Evolutionary conservation across 805 yeast species (phyloP).

Genomic region (Spathaspora girioi): DNA sequence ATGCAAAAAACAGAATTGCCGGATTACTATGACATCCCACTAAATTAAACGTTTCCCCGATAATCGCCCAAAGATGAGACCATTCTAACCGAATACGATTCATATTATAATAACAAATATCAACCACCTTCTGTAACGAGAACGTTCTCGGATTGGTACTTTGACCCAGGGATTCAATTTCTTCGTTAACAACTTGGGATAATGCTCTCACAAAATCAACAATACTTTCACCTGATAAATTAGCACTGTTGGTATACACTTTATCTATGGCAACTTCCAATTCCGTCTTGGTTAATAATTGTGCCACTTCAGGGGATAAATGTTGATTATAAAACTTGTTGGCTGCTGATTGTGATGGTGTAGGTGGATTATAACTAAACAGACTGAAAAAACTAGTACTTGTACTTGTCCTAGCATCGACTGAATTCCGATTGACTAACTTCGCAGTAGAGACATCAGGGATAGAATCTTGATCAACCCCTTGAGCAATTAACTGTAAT

Average conservation of each 20-base stretch:
- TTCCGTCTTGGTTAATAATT: conserved; percentile 59
- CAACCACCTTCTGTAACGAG: conserved; percentile 92
- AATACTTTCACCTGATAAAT: conserved; percentile 78
- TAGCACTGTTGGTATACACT: conserved; percentile 78
- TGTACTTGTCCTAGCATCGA: conserved; percentile 41
- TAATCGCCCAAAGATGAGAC: conserved; percentile 91
- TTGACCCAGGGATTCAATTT: conserved; percentile 82
- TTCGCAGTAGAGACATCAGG: conserved; percentile 85
- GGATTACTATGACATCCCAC: conserved; percentile 79
- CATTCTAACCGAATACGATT: conserved; percentile 93
- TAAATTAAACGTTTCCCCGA: conserved; percentile 83
- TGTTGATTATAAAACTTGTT: conserved; percentile 71
- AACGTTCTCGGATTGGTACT: conserved; percentile 84
- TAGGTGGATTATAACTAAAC: conserved; percentile 42
- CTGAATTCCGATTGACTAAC: conserved; percentile 49
- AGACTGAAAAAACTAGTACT: conserved; percentile 51
- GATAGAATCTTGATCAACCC: conserved; percentile 75
- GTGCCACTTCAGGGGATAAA: conserved; percentile 54
- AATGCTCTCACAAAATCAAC: conserved; percentile 83
- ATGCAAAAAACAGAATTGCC: conserved; percentile 80
- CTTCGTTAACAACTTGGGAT: conserved; percentile 83
- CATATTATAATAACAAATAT: conserved; percentile 97
- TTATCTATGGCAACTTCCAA: conserved; percentile 79
- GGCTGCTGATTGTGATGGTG: conserved; percentile 65
- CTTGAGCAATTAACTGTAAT: conserved; percentile 81